Evolutionary conservation across 1,284 basidiomycete species (phyloP).

Genomic region (Pseudozyma flocculosa): DNA sequence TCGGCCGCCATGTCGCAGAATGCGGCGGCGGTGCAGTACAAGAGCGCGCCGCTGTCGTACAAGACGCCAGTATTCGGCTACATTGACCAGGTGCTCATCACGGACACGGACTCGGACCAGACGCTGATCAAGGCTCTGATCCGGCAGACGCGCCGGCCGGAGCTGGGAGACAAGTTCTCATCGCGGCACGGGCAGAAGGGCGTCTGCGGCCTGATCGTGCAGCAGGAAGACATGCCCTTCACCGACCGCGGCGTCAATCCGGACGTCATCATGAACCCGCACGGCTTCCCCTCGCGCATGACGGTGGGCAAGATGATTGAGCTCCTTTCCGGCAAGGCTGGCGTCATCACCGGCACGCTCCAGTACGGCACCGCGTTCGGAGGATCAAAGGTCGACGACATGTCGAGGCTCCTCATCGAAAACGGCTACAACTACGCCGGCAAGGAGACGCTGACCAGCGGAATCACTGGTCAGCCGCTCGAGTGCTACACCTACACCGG

Average conservation of each 20-base stretch:
- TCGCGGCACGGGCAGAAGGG: conserved; percentile 98
- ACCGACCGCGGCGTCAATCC: conserved; percentile 92
- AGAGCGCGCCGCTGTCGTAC: conserved; percentile 48
- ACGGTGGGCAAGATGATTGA: conserved; percentile 99
- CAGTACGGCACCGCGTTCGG: conserved; percentile 95
- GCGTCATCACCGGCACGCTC: conserved; percentile 80
- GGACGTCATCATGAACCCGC: conserved; percentile 99
- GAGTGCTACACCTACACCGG: conserved; percentile 98
- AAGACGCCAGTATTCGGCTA: conserved; percentile 71
- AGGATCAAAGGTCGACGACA: conserved; percentile 98
- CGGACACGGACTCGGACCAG: conserved; percentile 85
- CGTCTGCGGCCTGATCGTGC: conserved; percentile 96
- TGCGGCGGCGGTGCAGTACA: conserved; percentile 63
- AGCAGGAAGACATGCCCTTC: conserved; percentile 99
- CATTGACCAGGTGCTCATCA: conserved; percentile 97
- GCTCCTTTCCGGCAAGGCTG: conserved; percentile 76
- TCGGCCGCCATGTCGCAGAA: conserved; percentile 46
- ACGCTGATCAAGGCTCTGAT: conserved; percentile 98
- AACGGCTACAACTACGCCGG: conserved; percentile 95
- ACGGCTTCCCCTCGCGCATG: conserved; percentile 99
- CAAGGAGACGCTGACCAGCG: conserved; percentile 96
- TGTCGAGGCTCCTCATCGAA: conserved; percentile 92
- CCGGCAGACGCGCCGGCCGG: conserved; percentile 91
- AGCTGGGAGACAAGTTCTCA: conserved; percentile 98
- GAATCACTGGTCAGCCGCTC: conserved; percentile 92